Percentiles rank a stretch among this genome's conserved stretches.
phyloP scores from a whole-genome alignment of 192 early-diverging fungal species.

The Tieghemiomyces parasiticus region DNA sequence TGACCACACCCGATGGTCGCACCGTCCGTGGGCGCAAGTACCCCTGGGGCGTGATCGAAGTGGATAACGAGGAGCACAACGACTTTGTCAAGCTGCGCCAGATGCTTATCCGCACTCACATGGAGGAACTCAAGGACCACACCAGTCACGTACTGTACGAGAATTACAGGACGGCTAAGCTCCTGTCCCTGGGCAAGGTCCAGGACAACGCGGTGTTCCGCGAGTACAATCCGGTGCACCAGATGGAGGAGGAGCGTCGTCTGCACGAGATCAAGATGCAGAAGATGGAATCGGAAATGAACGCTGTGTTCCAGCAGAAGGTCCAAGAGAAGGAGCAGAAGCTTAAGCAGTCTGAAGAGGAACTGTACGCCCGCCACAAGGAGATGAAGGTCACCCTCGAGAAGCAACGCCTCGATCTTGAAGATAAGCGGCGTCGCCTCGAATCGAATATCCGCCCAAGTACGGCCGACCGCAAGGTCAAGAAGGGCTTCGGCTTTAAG shows the following conservation, averaged over 20 bases:
- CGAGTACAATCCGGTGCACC: slow-evolving; percentile 57
- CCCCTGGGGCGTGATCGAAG: slow-evolving; percentile 92
- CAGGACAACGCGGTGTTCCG: slow-evolving; percentile 69
- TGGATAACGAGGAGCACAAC: slow-evolving; percentile 92
- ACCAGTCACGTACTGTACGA: slow-evolving; percentile 89
- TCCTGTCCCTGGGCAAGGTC: slow-evolving; percentile 68
- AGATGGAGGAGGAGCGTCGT: slow-evolving; percentile 84
- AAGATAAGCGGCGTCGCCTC: slow-evolving; percentile 86
- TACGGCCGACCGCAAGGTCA: slow-evolving; percentile 60
- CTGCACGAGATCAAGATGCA: slow-evolving; percentile 89
- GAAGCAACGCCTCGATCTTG: slow-evolving; percentile 81
- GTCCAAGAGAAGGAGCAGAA: slow-evolving; percentile 97
- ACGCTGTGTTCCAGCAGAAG: slow-evolving; percentile 95
- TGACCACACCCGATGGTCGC: slow-evolving; percentile 69
- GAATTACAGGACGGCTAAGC: slow-evolving; percentile 87
- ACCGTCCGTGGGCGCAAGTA: slow-evolving; percentile 78
- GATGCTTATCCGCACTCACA: slow-evolving; percentile 82
- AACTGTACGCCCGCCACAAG: slow-evolving; percentile 89
- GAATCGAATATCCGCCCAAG: slow-evolving; percentile 45
- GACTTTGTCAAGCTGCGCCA: slow-evolving; percentile 94
- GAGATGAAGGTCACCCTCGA: slow-evolving; percentile 98
- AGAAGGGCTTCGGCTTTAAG: slow-evolving; percentile 53
- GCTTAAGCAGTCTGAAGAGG: slow-evolving; percentile 94
- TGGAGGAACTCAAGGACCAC: slow-evolving; percentile 94
- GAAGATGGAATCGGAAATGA: slow-evolving; percentile 99